These are phyloP conservation scores for Vitis hybrid DNA, from an alignment of 177 flowering plant species.

Conservation along the genomic window DNA sequence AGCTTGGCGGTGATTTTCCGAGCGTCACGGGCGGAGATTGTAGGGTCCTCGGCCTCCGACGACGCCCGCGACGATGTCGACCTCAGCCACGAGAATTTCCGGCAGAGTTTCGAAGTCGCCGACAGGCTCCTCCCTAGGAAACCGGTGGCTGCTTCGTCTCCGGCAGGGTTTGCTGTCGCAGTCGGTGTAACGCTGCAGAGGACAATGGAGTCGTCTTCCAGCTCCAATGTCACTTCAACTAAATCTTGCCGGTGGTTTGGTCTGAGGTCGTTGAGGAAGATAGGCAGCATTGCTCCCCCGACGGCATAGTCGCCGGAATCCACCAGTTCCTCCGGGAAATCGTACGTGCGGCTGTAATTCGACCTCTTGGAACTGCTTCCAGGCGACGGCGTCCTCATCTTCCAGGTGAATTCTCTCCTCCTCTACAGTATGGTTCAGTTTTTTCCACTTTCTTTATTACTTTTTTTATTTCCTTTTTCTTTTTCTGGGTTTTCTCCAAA, in stretches of 20 bases:
- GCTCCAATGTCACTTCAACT: conserved; percentile 81
- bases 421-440: neutral
- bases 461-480: neutral
- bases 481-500: neutral
- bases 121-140: conserved; percentile 34
- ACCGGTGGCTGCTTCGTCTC: conserved; percentile 4
- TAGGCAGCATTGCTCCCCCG: conserved; percentile 85
- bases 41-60: conserved; percentile 31
- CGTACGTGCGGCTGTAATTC: conserved; percentile 37
- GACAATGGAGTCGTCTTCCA: conserved; percentile 55
- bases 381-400: conserved; percentile 40
- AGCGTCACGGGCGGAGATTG: conserved; percentile 46
- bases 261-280: conserved; percentile 61
- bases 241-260: conserved; percentile 36
- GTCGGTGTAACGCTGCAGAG: conserved; percentile 61
- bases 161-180: conserved; percentile 2
- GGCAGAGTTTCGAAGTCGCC: conserved; percentile 46
- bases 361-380: conserved; percentile 43
- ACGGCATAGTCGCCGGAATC: conserved; percentile 27
- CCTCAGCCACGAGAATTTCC: conserved; percentile 57
- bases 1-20: conserved; percentile 54
- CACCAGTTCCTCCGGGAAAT: conserved; percentile 13
- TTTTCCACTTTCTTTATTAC: neutral
- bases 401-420: neutral
- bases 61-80: conserved; percentile 45